Evolutionary conservation across 2,329 filamentous ascomycete species (phyloP).

Genomic region (Phialemonium atrogriseum): DNA sequence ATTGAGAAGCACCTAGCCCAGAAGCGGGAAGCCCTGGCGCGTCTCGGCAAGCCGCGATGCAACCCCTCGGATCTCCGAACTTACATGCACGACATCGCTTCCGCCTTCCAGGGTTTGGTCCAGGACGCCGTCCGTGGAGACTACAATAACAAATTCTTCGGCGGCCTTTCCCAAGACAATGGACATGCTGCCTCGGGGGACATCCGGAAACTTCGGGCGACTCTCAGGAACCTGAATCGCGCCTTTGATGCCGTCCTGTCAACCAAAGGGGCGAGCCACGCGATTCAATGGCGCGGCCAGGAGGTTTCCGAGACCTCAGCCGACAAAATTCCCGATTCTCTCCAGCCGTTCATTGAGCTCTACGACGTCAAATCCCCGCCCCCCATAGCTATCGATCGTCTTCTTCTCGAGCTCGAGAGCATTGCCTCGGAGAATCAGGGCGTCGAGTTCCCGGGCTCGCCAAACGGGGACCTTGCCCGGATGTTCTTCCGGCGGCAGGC

Average conservation of each 20-base stretch:
- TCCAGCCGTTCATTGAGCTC: conserved; percentile 19
- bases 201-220: conserved; percentile 19
- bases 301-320: neutral
- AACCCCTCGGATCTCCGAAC: conserved; percentile 18
- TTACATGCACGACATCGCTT: conserved; percentile 26
- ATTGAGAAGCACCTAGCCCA: conserved; percentile 15
- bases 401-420: conserved; percentile 20
- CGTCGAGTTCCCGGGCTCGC: conserved; percentile 28
- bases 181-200: conserved; percentile 3
- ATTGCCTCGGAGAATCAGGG: conserved; percentile 29
- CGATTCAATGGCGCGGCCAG: conserved; percentile 4
- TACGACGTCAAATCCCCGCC: conserved; percentile 22
- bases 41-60: conserved; percentile 17
- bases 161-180: conserved; percentile 17
- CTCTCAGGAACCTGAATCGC: conserved; percentile 22
- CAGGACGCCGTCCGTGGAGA: conserved; percentile 28
- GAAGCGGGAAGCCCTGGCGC: conserved; percentile 10
- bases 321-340: conserved; percentile 15
- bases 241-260: conserved; percentile 19
- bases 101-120: conserved; percentile 27
- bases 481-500: conserved; percentile 31
- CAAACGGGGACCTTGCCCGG: conserved; percentile 26
- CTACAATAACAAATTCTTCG: conserved; percentile 32
- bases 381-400: conserved; percentile 6
- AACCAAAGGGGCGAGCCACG: conserved; percentile 4